A percentile compares a stretch with the other conserved stretches of the same genome.
phyloP scores from a whole-genome alignment of 2,329 filamentous ascomycete species.

The Celoporthe dispersa region DNA sequence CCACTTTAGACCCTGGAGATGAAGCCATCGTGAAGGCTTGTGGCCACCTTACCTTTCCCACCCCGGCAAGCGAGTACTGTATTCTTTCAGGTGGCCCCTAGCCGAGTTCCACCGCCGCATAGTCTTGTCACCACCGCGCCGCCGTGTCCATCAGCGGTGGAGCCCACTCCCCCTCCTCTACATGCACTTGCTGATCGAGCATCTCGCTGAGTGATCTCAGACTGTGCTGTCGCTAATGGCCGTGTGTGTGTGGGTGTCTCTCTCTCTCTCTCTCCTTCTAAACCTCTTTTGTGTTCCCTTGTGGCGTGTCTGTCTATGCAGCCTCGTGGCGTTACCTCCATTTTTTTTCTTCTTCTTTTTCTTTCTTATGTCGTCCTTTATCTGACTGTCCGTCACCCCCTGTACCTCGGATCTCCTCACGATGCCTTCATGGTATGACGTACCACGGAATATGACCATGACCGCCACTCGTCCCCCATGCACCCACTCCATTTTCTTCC shows the following conservation, averaged over 20 bases:
- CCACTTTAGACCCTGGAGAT: background rate
- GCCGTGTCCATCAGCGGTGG: slow-evolving; percentile 14
- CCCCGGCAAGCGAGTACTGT: background rate
- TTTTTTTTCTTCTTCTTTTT: background rate
- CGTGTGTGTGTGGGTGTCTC: background rate
- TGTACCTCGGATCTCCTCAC: slow-evolving; percentile 3
- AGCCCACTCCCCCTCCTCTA: background rate
- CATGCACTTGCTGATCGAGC: background rate
- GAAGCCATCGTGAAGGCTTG: slow-evolving; percentile 25
- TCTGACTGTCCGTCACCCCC: background rate
- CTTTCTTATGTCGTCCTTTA: background rate
- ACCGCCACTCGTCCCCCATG: background rate
- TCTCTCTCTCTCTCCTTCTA: too few species aligned
- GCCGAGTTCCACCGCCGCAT: background rate
- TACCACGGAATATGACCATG: background rate
- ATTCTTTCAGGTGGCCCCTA: background rate
- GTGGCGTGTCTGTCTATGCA: slow-evolving; percentile 3
- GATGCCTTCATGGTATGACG: slow-evolving; percentile 10
- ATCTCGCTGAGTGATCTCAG: slow-evolving; percentile 10
- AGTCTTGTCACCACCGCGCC: background rate
- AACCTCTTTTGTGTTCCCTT: background rate
- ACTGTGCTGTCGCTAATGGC: background rate
- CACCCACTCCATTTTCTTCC: background rate
- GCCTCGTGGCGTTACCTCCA: too few species aligned
- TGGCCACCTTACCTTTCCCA: slow-evolving; percentile 16